These are phyloP conservation scores for Thraustotheca clavata DNA, from an alignment of 352 stramenopile species.

Conservation along the genomic window DNA sequence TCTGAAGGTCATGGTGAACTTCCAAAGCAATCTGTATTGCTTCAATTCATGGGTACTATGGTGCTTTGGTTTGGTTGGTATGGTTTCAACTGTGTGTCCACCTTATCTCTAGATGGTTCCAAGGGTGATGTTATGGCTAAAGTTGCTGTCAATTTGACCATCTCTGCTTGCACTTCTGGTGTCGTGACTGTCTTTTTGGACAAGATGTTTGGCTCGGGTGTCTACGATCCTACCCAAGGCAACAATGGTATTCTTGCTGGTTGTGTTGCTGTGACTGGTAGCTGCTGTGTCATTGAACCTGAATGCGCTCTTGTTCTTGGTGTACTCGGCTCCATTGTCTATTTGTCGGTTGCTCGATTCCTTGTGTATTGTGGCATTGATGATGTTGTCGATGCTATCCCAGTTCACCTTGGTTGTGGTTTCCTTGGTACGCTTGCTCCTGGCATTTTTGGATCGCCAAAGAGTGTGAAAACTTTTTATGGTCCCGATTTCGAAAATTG, in stretches of 20 bases:
- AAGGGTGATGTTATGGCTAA: constrained; percentile 32
- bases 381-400: constrained; percentile 75
- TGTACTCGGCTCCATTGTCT: constrained; percentile 23
- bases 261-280: constrained; percentile 73
- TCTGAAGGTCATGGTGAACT: constrained; percentile 40
- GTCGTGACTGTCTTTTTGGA: constrained; percentile 55
- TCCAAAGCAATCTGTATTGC: constrained; percentile 28
- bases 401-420: constrained; percentile 68
- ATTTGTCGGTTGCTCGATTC: constrained; percentile 15
- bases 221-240: constrained; percentile 33
- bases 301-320: constrained; percentile 67
- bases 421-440: constrained; percentile 57
- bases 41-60: constrained; percentile 60
- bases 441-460: constrained; percentile 56
- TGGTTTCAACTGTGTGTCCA: constrained; percentile 79
- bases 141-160: constrained; percentile 63
- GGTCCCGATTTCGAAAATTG: constrained; percentile 18
- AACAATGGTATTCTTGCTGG: constrained; percentile 71
- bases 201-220: constrained; percentile 8
- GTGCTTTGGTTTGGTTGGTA: constrained; percentile 83
- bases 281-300: constrained; percentile 50
- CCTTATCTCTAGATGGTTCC: constrained; percentile 36
- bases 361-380: constrained; percentile 46
- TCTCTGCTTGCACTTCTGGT: constrained; percentile 47
- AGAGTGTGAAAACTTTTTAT: constrained; percentile 21